A percentile compares a stretch with the other conserved stretches of the same genome.
Conservation (phyloP, 1,139 yeast species). For the Diutina neorugosa region DNA sequence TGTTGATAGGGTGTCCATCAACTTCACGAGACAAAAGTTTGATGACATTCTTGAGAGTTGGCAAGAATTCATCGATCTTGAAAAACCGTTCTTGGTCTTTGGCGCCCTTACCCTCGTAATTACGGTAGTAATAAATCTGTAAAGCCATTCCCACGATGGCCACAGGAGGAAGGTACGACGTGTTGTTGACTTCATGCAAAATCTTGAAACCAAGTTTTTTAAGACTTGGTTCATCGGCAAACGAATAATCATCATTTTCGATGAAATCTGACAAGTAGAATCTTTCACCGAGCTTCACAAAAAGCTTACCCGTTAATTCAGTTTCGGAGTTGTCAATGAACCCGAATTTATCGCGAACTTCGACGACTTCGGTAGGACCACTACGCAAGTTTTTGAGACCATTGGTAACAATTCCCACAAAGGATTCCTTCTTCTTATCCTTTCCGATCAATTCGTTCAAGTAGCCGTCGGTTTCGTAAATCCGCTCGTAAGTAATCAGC, state of each 20-base stretch:
- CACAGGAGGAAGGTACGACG: constrained; percentile 25
- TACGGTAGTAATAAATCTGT: constrained; percentile 18
- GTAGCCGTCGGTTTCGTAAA: constrained; percentile 55
- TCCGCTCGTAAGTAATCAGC: constrained; percentile 52
- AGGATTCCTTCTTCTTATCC: constrained; percentile 42
- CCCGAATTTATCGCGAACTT: constrained; percentile 9
- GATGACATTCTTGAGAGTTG: constrained; percentile 16
- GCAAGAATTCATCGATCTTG: constrained; percentile 17
- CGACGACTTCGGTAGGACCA: constrained; percentile 9
- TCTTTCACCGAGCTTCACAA: constrained; percentile 23
- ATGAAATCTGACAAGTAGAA: constrained; percentile 21
- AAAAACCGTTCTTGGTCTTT: constrained; percentile 8
- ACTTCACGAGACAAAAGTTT: constrained; percentile 15
- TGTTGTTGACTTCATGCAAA: constrained; percentile 28
- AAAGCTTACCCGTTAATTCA: constrained; percentile 26
- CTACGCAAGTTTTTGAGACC: constrained; percentile 20
- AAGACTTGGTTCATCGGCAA: constrained; percentile 12
- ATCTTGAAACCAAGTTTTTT: constrained; percentile 32
- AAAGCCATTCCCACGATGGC: constrained; percentile 27
- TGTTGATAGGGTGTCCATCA: constrained; percentile 9
- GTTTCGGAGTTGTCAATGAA: constrained; percentile 18
- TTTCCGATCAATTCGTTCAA: constrained; percentile 48
- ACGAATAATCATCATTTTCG: constrained; percentile 5
- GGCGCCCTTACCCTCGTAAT: constrained; percentile 8
- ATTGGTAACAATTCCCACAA: constrained; percentile 21